Evolutionary conservation across 768 basidiomycete species (phyloP).

Genomic region (Tulasnella sp.): DNA sequence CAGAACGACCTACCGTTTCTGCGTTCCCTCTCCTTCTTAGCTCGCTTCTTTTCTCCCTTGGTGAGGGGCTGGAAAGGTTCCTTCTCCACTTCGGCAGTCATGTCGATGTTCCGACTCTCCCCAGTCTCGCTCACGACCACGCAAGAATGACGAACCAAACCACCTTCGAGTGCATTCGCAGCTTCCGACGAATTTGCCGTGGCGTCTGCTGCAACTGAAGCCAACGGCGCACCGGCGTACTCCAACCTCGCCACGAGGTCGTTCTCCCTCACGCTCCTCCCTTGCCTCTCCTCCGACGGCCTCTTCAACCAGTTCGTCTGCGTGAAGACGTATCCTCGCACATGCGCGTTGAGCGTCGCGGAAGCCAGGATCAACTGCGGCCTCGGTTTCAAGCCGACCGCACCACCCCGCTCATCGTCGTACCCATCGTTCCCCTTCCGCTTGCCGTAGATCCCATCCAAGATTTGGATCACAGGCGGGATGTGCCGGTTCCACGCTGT

Average conservation of each 20-base stretch:
- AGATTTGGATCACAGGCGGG: slow-evolving; percentile 3
- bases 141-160: slow-evolving; percentile 5
- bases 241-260: slow-evolving; percentile 10
- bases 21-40: neutral
- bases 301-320: slow-evolving; percentile 16
- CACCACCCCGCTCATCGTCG: neutral
- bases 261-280: slow-evolving; percentile 10
- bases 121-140: slow-evolving; percentile 3
- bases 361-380: slow-evolving; percentile 19
- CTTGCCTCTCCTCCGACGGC: neutral
- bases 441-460: slow-evolving; percentile 8
- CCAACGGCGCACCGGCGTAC: neutral
- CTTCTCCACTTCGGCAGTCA: slow-evolving; percentile 17
- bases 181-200: neutral
- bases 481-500: slow-evolving; percentile 3
- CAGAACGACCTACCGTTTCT: neutral
- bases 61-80: neutral
- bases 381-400: neutral
- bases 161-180: neutral
- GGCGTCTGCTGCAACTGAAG: neutral
- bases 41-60: slow-evolving; percentile 9
- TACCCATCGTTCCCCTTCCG: neutral
- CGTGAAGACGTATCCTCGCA: slow-evolving; percentile 1
- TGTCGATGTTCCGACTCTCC: slow-evolving; percentile 22
- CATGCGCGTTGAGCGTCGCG: slow-evolving; percentile 16